A percentile compares a stretch with the other conserved stretches of the same genome.
phyloP scores from a whole-genome alignment of 1,284 basidiomycete genomes.

The Fistulinella cinereoalba region DNA sequence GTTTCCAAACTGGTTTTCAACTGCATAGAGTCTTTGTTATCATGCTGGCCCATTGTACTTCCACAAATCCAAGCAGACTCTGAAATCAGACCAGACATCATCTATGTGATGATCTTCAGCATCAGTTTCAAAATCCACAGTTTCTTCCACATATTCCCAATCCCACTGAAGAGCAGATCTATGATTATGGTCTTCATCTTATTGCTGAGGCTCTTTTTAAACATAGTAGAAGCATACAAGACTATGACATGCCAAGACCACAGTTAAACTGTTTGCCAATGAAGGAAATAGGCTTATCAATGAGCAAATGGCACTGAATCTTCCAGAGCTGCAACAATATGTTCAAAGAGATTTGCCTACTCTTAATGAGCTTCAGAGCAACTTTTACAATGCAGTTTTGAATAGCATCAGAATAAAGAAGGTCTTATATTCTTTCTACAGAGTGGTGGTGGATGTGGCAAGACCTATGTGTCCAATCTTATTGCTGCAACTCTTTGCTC shows the following conservation, averaged over 20 bases:
- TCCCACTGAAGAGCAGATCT: conserved; percentile 31
- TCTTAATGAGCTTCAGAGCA: conserved; percentile 2
- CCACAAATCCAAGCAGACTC: not conserved
- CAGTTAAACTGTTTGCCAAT: conserved; percentile 29
- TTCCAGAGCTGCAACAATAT: conserved; percentile 9
- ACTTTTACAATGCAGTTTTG: not conserved
- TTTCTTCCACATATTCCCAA: conserved; percentile 2
- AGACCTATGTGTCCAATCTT: conserved; percentile 47
- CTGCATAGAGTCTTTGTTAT: not conserved
- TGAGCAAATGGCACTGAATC: conserved; percentile 39
- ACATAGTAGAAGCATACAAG: conserved; percentile 16
- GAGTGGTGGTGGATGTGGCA: conserved; percentile 46
- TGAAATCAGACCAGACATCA: conserved; percentile 23
- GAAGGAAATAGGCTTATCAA: conserved; percentile 35
- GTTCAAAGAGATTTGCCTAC: conserved; percentile 11
- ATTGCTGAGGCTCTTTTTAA: conserved; percentile 24
- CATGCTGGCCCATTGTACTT: not conserved
- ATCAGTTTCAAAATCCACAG: conserved; percentile 1
- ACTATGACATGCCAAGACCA: conserved; percentile 34
- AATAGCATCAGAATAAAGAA: too few species aligned
- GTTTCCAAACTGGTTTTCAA: not conserved
- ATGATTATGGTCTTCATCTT: conserved; percentile 42
- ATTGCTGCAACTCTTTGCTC: conserved; percentile 32
- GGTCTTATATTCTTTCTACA: conserved; percentile 35
- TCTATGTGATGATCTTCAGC: conserved; percentile 33